phyloP scores from a whole-genome alignment of 1,139 yeast species.

The Magnusiomyces tetraspermus region DNA sequence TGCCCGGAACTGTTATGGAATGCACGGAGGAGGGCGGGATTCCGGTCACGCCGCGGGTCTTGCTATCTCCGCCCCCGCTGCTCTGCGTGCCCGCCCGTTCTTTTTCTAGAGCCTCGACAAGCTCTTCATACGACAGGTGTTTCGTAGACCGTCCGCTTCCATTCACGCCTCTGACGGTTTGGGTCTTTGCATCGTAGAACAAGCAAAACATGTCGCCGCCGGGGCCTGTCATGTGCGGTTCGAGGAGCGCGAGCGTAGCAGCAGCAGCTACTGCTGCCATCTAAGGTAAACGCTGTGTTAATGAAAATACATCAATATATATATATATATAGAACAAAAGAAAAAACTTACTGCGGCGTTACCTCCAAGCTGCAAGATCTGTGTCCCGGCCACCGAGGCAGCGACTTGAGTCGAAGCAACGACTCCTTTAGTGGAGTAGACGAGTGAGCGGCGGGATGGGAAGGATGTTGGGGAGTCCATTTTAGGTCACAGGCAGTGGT shows the following conservation, averaged over 20 bases:
- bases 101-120: background rate
- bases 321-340: background rate
- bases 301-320: too few species aligned
- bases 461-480: conserved; percentile 25
- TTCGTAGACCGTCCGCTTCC: conserved; percentile 70
- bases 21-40: conserved; percentile 44
- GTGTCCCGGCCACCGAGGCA: conserved; percentile 67
- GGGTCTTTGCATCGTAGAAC: conserved; percentile 43
- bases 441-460: conserved; percentile 63
- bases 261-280: conserved; percentile 72
- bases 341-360: conserved; percentile 45
- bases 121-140: conserved; percentile 24
- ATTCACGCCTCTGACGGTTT: conserved; percentile 55
- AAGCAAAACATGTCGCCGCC: conserved; percentile 78
- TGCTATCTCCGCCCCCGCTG: background rate
- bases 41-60: conserved; percentile 18
- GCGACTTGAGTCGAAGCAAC: conserved; percentile 70
- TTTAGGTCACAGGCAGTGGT: too few species aligned
- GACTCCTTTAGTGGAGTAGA: conserved; percentile 64
- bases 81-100: background rate
- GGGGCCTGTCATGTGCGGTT: conserved; percentile 71
- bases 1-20: conserved; percentile 66
- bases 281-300: conserved; percentile 19
- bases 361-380: conserved; percentile 60
- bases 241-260: conserved; percentile 63